phyloP scores from a whole-genome alignment of 1,284 basidiomycete genomes.

The Porphyrellus sp. region DNA sequence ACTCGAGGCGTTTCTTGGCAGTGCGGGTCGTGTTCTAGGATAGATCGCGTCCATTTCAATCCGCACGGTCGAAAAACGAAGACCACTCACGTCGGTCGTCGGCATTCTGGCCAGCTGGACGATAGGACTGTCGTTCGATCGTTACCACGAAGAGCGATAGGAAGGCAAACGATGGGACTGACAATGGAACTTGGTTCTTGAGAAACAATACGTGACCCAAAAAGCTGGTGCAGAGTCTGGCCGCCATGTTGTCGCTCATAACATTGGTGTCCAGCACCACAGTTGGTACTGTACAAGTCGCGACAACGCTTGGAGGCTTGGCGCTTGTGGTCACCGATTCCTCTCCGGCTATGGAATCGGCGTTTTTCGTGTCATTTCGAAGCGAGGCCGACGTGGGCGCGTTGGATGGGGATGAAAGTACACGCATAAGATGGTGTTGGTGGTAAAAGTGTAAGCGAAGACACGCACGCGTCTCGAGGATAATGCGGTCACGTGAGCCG shows the following conservation, averaged over 20 bases:
- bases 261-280: conserved; percentile 49
- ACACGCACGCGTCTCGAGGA: conserved; percentile 1
- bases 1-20: conserved; percentile 55
- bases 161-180: conserved; percentile 31
- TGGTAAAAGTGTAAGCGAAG: neutral
- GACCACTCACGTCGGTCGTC: conserved; percentile 23
- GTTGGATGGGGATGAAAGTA: conserved; percentile 13
- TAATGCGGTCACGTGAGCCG: conserved; percentile 14
- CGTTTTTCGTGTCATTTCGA: neutral
- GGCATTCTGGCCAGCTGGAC: conserved; percentile 56
- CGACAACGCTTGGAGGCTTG: neutral
- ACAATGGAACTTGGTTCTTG: conserved; percentile 77
- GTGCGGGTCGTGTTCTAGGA: conserved; percentile 42
- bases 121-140: conserved; percentile 48
- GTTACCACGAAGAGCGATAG: neutral
- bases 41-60: neutral
- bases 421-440: conserved; percentile 18
- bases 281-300: conserved; percentile 35
- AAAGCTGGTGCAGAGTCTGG: conserved; percentile 55
- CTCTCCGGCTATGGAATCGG: neutral
- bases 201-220: conserved; percentile 68
- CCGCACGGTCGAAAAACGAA: neutral
- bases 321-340: neutral
- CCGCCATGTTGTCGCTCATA: conserved; percentile 57
- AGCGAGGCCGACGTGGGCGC: neutral